These are phyloP conservation scores for Cerrena zonata DNA, from an alignment of 1,284 basidiomycete genomes.

Conservation along the genomic window DNA sequence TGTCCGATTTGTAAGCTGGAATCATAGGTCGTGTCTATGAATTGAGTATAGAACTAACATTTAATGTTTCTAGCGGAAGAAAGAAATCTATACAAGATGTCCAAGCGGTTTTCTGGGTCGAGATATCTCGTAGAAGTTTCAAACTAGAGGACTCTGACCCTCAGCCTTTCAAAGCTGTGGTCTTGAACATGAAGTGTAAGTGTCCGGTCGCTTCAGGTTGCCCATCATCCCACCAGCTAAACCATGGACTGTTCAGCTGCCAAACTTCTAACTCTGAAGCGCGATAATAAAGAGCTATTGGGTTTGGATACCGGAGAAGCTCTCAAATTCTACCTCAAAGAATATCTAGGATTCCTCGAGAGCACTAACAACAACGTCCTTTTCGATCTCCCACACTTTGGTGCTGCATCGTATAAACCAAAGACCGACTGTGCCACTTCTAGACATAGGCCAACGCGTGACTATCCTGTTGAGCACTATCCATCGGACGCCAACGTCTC, in stretches of 20 bases:
- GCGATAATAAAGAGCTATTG: slow-evolving; percentile 4
- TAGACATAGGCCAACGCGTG: slow-evolving; percentile 12
- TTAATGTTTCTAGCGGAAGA: background rate
- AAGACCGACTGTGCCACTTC: slow-evolving; percentile 11
- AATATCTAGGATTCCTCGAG: slow-evolving; percentile 24
- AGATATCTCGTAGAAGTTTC: slow-evolving; percentile 12
- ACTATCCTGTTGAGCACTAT: slow-evolving; percentile 19
- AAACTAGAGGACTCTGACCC: slow-evolving; percentile 6
- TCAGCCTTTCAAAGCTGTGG: slow-evolving; percentile 15
- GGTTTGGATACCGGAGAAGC: slow-evolving; percentile 8
- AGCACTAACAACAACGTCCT: slow-evolving; percentile 26
- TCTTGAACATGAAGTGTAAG: slow-evolving; percentile 13
- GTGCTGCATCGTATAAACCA: slow-evolving; percentile 14
- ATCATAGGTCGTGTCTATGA: background rate
- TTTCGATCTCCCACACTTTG: slow-evolving; percentile 29
- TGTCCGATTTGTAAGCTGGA: slow-evolving; percentile 11
- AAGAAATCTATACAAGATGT: slow-evolving; percentile 6
- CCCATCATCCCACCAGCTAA: background rate
- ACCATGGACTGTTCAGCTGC: slow-evolving; percentile 9
- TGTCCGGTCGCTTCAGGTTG: background rate
- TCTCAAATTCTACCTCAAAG: slow-evolving; percentile 16
- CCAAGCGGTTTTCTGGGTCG: slow-evolving; percentile 16
- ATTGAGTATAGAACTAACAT: background rate
- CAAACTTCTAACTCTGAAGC: slow-evolving; percentile 4
- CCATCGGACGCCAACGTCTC: slow-evolving; percentile 29